phyloP scores from a whole-genome alignment of 805 yeast genomes.

The Zygosaccharomyces pseudorouxii region DNA sequence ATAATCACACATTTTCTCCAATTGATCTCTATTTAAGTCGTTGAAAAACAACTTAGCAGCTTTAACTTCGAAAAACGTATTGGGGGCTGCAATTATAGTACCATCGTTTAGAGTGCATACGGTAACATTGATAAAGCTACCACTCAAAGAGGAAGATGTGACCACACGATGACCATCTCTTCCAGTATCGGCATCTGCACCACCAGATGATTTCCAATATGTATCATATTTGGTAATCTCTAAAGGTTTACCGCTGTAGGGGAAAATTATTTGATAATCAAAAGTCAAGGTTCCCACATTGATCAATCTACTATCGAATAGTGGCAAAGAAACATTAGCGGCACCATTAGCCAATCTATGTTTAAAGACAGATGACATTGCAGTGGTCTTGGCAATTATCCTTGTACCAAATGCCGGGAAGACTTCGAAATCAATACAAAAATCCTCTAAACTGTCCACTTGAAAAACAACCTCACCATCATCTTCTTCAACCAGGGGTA shows the following conservation, averaged over 20 bases:
- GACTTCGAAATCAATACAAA: conserved; percentile 79
- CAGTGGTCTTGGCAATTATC: conserved; percentile 82
- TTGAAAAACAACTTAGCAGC: conserved; percentile 56
- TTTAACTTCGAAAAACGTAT: conserved; percentile 48
- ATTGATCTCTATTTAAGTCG: conserved; percentile 42
- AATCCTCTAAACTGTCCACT: conserved; percentile 69
- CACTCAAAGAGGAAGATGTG: conserved; percentile 85
- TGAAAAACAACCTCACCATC: conserved; percentile 75
- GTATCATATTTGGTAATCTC: conserved; percentile 93
- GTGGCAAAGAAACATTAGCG: conserved; percentile 49
- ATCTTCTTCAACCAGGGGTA: conserved; percentile 61
- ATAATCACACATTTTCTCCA: conserved; percentile 32
- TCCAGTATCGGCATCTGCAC: conserved; percentile 32
- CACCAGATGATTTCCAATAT: conserved; percentile 90
- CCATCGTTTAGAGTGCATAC: conserved; percentile 77
- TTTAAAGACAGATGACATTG: conserved; percentile 50
- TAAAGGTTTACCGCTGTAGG: conserved; percentile 77
- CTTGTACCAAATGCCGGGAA: conserved; percentile 95
- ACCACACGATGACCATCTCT: conserved; percentile 46
- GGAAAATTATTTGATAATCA: conserved; percentile 77
- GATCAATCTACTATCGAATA: conserved; percentile 75
- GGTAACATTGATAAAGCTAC: conserved; percentile 65
- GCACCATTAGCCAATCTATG: conserved; percentile 39
- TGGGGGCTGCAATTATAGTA: conserved; percentile 77
- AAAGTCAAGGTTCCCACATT: conserved; percentile 77